Conservation (phyloP, 2,329 filamentous ascomycete species). For the Xylariaceae sp. region DNA sequence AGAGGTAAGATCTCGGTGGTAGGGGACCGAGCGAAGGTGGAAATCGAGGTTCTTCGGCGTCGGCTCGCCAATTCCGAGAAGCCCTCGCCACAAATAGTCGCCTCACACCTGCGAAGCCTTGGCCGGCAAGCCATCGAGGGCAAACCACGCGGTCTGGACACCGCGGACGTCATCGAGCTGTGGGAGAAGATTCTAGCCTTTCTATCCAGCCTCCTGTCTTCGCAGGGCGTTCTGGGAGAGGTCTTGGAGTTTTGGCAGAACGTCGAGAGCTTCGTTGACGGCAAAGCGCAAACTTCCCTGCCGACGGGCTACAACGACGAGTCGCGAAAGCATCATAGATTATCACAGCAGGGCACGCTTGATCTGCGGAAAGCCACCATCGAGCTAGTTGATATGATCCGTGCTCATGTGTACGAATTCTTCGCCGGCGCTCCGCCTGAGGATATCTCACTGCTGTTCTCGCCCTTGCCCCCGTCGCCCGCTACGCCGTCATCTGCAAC, state of each 20-base stretch:
- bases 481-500: conserved; percentile 54
- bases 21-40: conserved; percentile 79
- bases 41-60: conserved; percentile 84
- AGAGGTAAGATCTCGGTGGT: conserved; percentile 75
- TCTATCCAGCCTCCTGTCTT: conserved; percentile 65
- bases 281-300: conserved; percentile 70
- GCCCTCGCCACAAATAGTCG: conserved; percentile 60
- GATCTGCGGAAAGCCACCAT: conserved; percentile 71
- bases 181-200: conserved; percentile 85
- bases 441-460: conserved; percentile 81
- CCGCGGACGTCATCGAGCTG: conserved; percentile 72
- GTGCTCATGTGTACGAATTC: conserved; percentile 71
- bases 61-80: conserved; percentile 68
- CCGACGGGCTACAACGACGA: conserved; percentile 76
- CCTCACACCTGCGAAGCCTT: conserved; percentile 68
- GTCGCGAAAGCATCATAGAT: conserved; percentile 71
- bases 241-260: conserved; percentile 92
- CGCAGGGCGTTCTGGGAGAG: conserved; percentile 78
- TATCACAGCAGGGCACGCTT: conserved; percentile 61
- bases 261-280: conserved; percentile 81
- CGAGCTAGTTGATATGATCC: conserved; percentile 76
- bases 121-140: conserved; percentile 58
- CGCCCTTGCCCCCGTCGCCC: conserved; percentile 66
- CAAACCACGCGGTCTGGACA: conserved; percentile 61
- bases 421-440: conserved; percentile 86